Evolutionary conservation across 2,329 filamentous ascomycete genomes (phyloP), one percentile per base, ranked within the genome.

Genomic region (Chaetomiaceae sp.): DNA sequence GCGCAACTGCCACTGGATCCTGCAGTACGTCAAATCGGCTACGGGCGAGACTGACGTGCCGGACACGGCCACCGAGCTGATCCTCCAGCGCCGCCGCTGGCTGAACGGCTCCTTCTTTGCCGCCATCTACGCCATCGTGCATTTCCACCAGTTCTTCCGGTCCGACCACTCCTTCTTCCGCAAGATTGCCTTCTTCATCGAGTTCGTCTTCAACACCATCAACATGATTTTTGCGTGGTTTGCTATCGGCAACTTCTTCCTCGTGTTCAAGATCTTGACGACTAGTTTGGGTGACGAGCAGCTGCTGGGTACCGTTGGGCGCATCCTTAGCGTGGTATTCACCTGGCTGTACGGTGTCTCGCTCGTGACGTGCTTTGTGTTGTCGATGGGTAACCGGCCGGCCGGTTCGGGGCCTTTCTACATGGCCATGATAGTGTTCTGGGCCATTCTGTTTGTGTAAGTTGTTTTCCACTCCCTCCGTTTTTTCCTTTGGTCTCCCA

Each of bases 201-300:
- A 99, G 67, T 97, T 96, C 68, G 74, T 86, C 59, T 99, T 96
- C 73, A 91, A 96, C 70, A 93, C 89, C 1, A 78, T 92, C 70
- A 95, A 89, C 76, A 96, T 97, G 89, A 79, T 99, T 65, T 99
- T 97, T 68, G 91, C 93, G 47, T 99, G 93, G 93, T 97, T 99
- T 66, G 89, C 87, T 62, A 93, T 97, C 64, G 87, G 93, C 65
- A 99, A 99, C 73, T 99, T 99, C 79, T 99, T 97, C 79, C 74
- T 99, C 65, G 92, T 99, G 60, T 99, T 99, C 76, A 91, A 91
- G 69, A 97, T 99, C 66, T 75, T 99, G 58, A 97, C 92, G 1
- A 86, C 83, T 10, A 96, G 91, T 63, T 75, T 99, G 58, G 86
- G 89, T 40, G 77, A 80, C 21, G 62, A 72, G 0, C 68, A 78